These are phyloP conservation scores for Odontarrhena argentea DNA, from an alignment of 345 rosid genomes.

Conservation along the genomic window DNA sequence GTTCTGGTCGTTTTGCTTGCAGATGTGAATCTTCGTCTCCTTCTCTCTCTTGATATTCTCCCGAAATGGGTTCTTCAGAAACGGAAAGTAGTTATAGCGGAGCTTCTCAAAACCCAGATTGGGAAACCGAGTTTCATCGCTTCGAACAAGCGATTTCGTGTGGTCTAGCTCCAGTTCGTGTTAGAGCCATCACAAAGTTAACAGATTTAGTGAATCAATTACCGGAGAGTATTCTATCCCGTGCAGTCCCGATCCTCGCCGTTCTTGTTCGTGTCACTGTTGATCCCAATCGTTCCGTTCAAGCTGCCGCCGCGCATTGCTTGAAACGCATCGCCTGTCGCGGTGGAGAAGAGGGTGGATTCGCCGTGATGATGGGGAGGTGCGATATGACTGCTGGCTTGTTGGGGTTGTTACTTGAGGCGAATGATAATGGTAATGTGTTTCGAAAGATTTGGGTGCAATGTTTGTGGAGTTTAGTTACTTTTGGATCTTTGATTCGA, in stretches of 20 bases:
- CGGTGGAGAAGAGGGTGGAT: constrained; percentile 41
- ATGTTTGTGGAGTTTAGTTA: constrained; percentile 55
- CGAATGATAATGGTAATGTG: constrained; percentile 10
- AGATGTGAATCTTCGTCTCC: too few species aligned
- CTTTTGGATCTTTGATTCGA: constrained; percentile 46
- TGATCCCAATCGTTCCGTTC: constrained; percentile 35
- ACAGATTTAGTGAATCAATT: constrained; percentile 39
- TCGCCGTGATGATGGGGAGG: constrained; percentile 48
- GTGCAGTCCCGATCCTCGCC: constrained; percentile 48
- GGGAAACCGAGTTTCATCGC: constrained; percentile 48
- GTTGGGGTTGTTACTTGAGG: constrained; percentile 48
- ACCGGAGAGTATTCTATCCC: constrained; percentile 40
- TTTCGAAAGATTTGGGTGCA: constrained; percentile 41
- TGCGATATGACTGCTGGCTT: constrained; percentile 45
- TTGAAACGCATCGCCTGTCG: constrained; percentile 49
- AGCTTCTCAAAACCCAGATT: constrained; percentile 32
- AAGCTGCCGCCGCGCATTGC: constrained; percentile 50
- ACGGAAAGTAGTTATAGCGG: background rate
- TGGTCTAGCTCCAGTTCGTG: constrained; percentile 41
- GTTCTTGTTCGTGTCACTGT: constrained; percentile 40
- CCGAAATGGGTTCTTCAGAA: constrained; percentile 34
- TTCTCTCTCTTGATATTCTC: background rate
- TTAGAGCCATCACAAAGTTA: constrained; percentile 46
- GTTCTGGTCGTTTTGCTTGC: too few species aligned
- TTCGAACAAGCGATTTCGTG: constrained; percentile 46